These are phyloP conservation scores for Leptosphaerulina australis DNA, from an alignment of 2,329 filamentous ascomycete genomes.

Conservation along the genomic window DNA sequence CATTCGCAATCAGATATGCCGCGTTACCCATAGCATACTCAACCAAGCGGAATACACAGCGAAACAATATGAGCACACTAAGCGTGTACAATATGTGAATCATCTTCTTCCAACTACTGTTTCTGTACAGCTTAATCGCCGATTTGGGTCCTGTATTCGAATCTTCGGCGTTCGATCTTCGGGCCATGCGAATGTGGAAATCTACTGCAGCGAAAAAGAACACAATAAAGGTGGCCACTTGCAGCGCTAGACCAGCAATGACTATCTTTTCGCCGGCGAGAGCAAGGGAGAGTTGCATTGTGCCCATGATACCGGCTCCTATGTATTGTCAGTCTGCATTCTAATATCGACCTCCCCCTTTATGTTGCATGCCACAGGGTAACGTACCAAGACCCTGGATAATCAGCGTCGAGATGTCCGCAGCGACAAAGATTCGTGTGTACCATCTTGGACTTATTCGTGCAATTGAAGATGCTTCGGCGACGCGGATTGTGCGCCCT, in stretches of 20 bases:
- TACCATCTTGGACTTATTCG: constrained; percentile 38
- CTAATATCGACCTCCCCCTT: too few relatives aligned
- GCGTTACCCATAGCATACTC: constrained; percentile 58
- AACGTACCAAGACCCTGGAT: constrained; percentile 40
- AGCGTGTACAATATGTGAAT: constrained; percentile 53
- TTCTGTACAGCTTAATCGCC: not conserved
- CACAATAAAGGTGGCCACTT: constrained; percentile 42
- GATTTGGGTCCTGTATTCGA: not conserved
- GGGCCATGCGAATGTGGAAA: constrained; percentile 39
- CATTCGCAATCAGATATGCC: constrained; percentile 54
- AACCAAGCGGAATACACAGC: constrained; percentile 57
- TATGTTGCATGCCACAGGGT: not conserved
- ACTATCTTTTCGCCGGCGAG: constrained; percentile 43
- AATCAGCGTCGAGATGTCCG: constrained; percentile 38
- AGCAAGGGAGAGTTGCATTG: constrained; percentile 40
- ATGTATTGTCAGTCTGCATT: not conserved
- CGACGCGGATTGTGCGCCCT: constrained; percentile 46
- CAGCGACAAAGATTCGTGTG: constrained; percentile 37
- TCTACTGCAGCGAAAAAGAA: constrained; percentile 40
- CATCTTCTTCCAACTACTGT: constrained; percentile 33
- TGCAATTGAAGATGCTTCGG: constrained; percentile 34
- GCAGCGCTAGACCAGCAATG: constrained; percentile 42
- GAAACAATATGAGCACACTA: constrained; percentile 56
- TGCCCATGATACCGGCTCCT: constrained; percentile 44
- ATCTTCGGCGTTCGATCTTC: not conserved